These are phyloP conservation scores for Amauroascus verrucosus DNA, from an alignment of 2,329 filamentous ascomycete genomes.

Conservation along the genomic window DNA sequence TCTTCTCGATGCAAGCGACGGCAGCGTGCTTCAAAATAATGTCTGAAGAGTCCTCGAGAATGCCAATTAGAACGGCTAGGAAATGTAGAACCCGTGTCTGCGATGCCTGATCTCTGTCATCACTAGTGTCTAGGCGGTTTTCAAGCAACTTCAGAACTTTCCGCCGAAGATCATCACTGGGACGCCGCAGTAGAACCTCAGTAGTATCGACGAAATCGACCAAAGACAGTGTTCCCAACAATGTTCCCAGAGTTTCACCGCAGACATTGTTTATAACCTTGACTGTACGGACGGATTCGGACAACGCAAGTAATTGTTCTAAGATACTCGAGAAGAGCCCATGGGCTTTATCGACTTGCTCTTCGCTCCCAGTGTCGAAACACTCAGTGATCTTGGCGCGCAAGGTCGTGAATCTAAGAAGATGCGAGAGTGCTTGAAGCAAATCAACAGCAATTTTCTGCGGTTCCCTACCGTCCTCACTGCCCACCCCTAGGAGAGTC, in stretches of 20 bases:
- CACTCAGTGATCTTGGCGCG: constrained; percentile 31
- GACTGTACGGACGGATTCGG: constrained; percentile 41
- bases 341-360: constrained; percentile 56
- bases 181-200: constrained; percentile 65
- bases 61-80: constrained; percentile 64
- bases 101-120: constrained; percentile 56
- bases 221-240: constrained; percentile 78
- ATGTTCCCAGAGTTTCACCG: constrained; percentile 62
- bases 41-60: constrained; percentile 63
- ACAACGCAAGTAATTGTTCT: constrained; percentile 55
- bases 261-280: constrained; percentile 34
- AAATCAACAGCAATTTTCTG: constrained; percentile 35
- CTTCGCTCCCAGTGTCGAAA: constrained; percentile 32
- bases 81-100: constrained; percentile 65
- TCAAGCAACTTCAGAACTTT: constrained; percentile 76
- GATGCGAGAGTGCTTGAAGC: constrained; percentile 32
- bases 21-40: constrained; percentile 72
- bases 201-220: constrained; percentile 82
- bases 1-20: constrained; percentile 81
- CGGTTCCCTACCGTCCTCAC: constrained; percentile 39
- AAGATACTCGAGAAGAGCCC: constrained; percentile 59
- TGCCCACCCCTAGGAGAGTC: constrained; percentile 54
- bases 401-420: constrained; percentile 34
- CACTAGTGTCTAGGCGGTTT: constrained; percentile 63
- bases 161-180: constrained; percentile 63